Percentiles rank a stretch among this genome's conserved stretches.
Evolutionary conservation across 2,329 filamentous ascomycete species (phyloP).

Genomic region (Colletotrichum graminicola): DNA sequence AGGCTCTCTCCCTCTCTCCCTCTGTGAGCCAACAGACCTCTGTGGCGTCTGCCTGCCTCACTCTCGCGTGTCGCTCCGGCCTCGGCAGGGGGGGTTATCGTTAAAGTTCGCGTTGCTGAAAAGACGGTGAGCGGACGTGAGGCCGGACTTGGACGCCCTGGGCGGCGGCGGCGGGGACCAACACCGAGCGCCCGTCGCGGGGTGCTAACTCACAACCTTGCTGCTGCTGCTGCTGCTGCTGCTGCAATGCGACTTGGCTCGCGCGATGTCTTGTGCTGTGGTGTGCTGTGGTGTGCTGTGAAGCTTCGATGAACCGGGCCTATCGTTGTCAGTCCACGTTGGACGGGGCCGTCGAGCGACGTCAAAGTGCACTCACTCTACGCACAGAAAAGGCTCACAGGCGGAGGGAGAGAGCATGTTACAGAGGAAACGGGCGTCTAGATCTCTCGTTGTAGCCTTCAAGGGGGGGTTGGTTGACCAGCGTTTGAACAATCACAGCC

Average conservation of each 20-base stretch:
- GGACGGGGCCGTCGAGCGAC: neutral
- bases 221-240: neutral
- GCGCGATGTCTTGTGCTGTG: neutral
- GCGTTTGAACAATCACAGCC: neutral
- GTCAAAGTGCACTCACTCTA: neutral
- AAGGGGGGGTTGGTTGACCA: neutral
- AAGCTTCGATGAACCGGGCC: neutral
- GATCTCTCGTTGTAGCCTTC: neutral
- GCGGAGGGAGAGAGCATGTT: neutral
- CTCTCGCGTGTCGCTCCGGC: conserved; percentile 8
- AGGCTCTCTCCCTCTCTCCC: neutral
- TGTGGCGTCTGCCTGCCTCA: conserved; percentile 11
- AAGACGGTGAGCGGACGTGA: conserved; percentile 36
- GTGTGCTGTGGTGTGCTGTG: neutral
- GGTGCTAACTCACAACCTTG: neutral
- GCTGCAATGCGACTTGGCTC: conserved; percentile 31
- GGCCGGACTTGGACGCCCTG: conserved; percentile 8
- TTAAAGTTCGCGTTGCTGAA: conserved; percentile 16
- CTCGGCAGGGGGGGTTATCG: neutral
- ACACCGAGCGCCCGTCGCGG: neutral
- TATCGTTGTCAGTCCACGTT: conserved; percentile 28
- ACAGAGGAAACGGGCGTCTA: neutral
- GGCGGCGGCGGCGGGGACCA: neutral
- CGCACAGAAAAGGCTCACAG: neutral
- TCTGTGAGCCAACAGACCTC: neutral